Base-by-base conservation (phyloP, 306 rosid genomes). In the Alnus rubra region DNA sequence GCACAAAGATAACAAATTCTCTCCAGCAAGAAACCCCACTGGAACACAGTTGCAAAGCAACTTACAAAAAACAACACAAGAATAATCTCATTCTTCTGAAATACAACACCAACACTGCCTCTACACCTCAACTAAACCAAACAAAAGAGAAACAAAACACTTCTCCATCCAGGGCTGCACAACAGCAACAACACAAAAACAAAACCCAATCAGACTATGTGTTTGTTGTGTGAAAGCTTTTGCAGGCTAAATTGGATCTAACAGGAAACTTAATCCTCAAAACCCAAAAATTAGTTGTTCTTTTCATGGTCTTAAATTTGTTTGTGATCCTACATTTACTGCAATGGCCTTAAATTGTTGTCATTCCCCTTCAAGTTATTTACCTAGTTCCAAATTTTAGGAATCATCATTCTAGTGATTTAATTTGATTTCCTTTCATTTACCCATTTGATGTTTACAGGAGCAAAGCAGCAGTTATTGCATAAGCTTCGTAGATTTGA, bases 401-500 rank as follows among this genome's bases (percentile, higher is more conserved):
- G 45, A 56, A 33, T 37, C 60, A 19, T 55, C 7, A 69, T 48
- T 53, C 65, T 69, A 48, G 53, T 58, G 42, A 47, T 52, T 39
- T 45, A n/a, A 5, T 47, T 52, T 18, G 51, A 75, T 80, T 39
- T 49, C 67, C 28, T 4, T 48, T 47, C 47, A 65, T 9, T 33
- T 74, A 4, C 78, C 19, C 53, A 56, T 69, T 18, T 75, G 51
- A 75, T 64, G 45, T 86, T 85, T 80, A 35, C 89, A 96, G 99
- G 92, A 81, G 88, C 97, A 19, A 92, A 92, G 90, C 89, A 83
- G 69, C 91, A 90, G 69, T 87, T 96, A 65, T 55, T 93, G 60
- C 86, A 87, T 74, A 88, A 93, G 86, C 99, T 93, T 63, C 68
- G 92, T 1, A 84, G 99, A 80, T 96, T 96, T 39, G 99, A 93